Evolutionary conservation across 768 basidiomycete species (phyloP).

Genomic region (Suillus variegatus): DNA sequence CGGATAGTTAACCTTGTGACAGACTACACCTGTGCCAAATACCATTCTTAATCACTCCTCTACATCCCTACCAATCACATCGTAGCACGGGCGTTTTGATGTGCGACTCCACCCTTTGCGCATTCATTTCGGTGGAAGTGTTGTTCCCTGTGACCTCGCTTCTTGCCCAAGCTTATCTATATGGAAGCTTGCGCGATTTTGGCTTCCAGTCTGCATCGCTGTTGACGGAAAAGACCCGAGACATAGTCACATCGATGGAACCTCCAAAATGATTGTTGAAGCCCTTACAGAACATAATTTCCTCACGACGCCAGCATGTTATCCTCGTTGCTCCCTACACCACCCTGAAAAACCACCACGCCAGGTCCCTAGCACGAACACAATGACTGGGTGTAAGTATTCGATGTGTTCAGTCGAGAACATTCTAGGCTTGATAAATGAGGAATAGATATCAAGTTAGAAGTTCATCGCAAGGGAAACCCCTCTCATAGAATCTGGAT

Average conservation of each 20-base stretch:
- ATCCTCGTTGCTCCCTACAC: background rate
- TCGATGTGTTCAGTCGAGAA: background rate
- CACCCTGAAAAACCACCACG: background rate
- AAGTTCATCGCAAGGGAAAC: background rate
- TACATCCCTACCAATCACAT: conserved; percentile 26
- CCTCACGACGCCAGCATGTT: background rate
- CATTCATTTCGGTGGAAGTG: conserved; percentile 19
- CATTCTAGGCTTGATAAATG: background rate
- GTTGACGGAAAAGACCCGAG: background rate
- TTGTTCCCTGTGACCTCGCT: conserved; percentile 15
- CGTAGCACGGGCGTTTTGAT: conserved; percentile 16
- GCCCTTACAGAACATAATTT: background rate
- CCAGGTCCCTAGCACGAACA: background rate
- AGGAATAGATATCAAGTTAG: background rate
- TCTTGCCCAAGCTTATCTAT: conserved; percentile 8
- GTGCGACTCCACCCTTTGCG: conserved; percentile 8
- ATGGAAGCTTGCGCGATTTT: conserved; percentile 19
- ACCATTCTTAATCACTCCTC: background rate
- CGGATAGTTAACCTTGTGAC: background rate
- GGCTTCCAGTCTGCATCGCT: conserved; percentile 14
- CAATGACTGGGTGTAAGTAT: background rate
- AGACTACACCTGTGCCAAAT: background rate
- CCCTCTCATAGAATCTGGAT: background rate
- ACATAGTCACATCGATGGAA: background rate
- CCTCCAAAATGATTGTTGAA: background rate